These are phyloP conservation scores for Heterobasidion annosum DNA, from an alignment of 1,284 basidiomycete genomes.

Conservation along the genomic window DNA sequence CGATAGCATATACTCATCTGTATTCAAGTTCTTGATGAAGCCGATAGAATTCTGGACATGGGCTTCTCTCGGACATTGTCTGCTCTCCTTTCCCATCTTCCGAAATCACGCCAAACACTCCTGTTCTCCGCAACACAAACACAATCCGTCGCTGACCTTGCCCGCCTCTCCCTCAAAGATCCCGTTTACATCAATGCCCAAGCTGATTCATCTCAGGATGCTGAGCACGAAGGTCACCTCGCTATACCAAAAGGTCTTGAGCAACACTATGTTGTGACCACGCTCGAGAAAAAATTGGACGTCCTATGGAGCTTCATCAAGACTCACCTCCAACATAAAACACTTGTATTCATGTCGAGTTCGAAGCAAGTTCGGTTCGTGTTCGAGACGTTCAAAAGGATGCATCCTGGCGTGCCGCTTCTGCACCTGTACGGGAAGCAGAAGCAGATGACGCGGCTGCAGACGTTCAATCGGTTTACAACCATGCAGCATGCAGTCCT, in stretches of 20 bases:
- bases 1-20: slow-evolving; percentile 3
- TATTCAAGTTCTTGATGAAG: slow-evolving; percentile 84
- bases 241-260: slow-evolving; percentile 68
- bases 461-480: slow-evolving; percentile 79
- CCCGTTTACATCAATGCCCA: slow-evolving; percentile 74
- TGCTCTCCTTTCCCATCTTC: slow-evolving; percentile 84
- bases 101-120: slow-evolving; percentile 83
- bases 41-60: slow-evolving; percentile 95
- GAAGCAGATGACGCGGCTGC: slow-evolving; percentile 84
- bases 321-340: slow-evolving; percentile 88
- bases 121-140: slow-evolving; percentile 98
- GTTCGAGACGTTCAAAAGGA: slow-evolving; percentile 92
- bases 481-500: slow-evolving; percentile 74
- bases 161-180: slow-evolving; percentile 81
- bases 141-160: slow-evolving; percentile 83
- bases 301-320: slow-evolving; percentile 94
- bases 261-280: slow-evolving; percentile 85
- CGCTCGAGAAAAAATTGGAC: slow-evolving; percentile 86
- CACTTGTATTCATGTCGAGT: slow-evolving; percentile 89
- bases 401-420: slow-evolving; percentile 89
- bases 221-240: slow-evolving; percentile 26
- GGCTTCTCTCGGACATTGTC: slow-evolving; percentile 87
- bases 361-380: slow-evolving; percentile 97
- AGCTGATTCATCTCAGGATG: slow-evolving; percentile 3
- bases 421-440: slow-evolving; percentile 96